Evolutionary conservation across 805 yeast species (phyloP).

Genomic region (Jamesozyma rosinii): DNA sequence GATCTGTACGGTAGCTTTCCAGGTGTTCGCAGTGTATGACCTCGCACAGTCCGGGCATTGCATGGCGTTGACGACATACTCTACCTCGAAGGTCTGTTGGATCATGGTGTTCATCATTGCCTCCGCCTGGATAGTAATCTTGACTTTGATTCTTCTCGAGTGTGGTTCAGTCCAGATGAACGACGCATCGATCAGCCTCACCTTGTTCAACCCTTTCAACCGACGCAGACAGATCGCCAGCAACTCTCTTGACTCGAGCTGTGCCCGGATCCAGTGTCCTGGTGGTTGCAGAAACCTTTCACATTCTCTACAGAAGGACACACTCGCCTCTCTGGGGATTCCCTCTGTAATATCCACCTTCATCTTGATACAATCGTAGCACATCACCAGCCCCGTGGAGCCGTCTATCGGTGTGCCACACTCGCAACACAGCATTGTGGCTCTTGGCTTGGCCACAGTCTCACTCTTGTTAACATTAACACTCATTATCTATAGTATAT

Average conservation of each 20-base stretch:
- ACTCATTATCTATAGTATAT: no score
- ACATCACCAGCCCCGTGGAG: constrained; percentile 84
- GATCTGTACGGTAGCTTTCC: constrained; percentile 96
- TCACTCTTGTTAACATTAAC: neutral
- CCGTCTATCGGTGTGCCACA: constrained; percentile 99
- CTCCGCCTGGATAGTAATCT: constrained; percentile 92
- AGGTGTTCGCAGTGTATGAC: constrained; percentile 89
- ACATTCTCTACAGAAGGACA: constrained; percentile 93
- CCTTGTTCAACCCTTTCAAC: constrained; percentile 77
- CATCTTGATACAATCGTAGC: constrained; percentile 90
- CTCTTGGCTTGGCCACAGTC: constrained; percentile 17
- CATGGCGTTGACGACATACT: constrained; percentile 87
- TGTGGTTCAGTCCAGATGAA: constrained; percentile 99
- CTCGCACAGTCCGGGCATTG: constrained; percentile 99
- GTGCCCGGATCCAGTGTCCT: constrained; percentile 82
- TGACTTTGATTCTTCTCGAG: constrained; percentile 84
- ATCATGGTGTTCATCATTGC: constrained; percentile 84
- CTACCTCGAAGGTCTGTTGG: constrained; percentile 91
- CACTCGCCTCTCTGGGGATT: constrained; percentile 83
- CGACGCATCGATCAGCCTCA: constrained; percentile 82
- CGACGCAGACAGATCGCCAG: constrained; percentile 82
- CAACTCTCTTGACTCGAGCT: constrained; percentile 84
- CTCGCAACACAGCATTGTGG: constrained; percentile 95
- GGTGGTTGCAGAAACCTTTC: constrained; percentile 95
- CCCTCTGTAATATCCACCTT: constrained; percentile 91